Evolutionary conservation across 805 yeast genomes (phyloP), one percentile per base, ranked within the genome.

Genomic region (Wickerhamiella sergipiensis): DNA sequence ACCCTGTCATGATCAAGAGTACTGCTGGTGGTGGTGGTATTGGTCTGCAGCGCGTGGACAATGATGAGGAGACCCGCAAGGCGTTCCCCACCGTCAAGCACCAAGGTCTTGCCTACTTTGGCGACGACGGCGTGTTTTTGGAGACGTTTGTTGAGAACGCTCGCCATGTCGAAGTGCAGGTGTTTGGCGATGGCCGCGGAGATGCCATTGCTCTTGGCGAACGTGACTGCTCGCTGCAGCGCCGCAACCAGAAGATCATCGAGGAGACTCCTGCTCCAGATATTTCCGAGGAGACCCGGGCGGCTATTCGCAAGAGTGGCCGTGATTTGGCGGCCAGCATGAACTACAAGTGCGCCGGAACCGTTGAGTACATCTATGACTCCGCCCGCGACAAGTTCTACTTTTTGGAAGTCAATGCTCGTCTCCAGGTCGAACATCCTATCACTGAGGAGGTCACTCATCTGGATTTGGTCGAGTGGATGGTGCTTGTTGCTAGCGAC

Each of bases 11-110:
- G 97, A 85, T 92, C 48, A 90, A 90, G 68, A 84, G 95, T 23
- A 92, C 98, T 54, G 97, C 97, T 23, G 98, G 98, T 65, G 98
- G 98, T 63, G 98, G 98, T 68, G 98, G 98, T 69, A 90, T 90
- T 62, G 98, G 98, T 57, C 72, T 90, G 59, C 97, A 90, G 67
- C 85, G 88, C 64, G 97, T 89, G 53, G 95, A 89, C 61, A 75
- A 80, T 36, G 85, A 78, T 58, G 79, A 66, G 18, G 97, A 92
- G 53, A 80, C 92, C 56, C 85, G 80, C 68, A 71, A 83, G 55
- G 94, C 89, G 13, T 90, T 87, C 68, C 84, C 79, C 61, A 82
- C 95, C 9, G 97, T 92, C 44, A 83, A 86, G 64, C 96, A 88
- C 68, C 96, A 88, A 69, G 98, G 97, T 57, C 75, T 80, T 63